Evolutionary conservation across 2,329 filamentous ascomycete genomes (phyloP).

Genomic region (Neurospora sp.): DNA sequence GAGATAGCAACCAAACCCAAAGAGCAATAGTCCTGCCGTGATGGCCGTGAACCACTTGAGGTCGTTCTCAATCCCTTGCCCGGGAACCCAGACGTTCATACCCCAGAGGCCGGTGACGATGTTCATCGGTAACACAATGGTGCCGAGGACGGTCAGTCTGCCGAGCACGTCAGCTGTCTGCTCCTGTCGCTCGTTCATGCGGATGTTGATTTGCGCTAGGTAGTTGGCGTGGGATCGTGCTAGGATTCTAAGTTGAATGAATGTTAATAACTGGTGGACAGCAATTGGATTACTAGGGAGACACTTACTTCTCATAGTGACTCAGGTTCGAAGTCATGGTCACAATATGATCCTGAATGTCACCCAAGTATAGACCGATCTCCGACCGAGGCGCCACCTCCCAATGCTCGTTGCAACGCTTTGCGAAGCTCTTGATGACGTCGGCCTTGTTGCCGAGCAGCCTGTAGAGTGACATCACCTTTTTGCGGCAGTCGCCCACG

Average conservation of each 20-base stretch:
- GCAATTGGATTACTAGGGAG: neutral
- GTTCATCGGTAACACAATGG: slow-evolving; percentile 97
- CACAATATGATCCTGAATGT: slow-evolving; percentile 98
- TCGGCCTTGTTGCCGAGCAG: slow-evolving; percentile 95
- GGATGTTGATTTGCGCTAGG: slow-evolving; percentile 97
- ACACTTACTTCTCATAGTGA: slow-evolving; percentile 83
- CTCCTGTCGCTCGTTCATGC: slow-evolving; percentile 96
- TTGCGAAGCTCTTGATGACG: slow-evolving; percentile 98
- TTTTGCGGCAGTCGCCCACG: slow-evolving; percentile 90
- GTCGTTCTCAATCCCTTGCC: slow-evolving; percentile 70
- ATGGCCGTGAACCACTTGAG: slow-evolving; percentile 66
- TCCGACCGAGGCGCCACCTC: slow-evolving; percentile 89
- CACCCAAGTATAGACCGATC: slow-evolving; percentile 93
- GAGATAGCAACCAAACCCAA: slow-evolving; percentile 70
- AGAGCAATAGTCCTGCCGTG: slow-evolving; percentile 65
- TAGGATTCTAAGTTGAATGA: slow-evolving; percentile 53
- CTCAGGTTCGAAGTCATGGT: slow-evolving; percentile 96
- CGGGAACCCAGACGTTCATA: slow-evolving; percentile 96
- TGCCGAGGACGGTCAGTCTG: slow-evolving; percentile 89
- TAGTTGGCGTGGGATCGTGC: slow-evolving; percentile 92
- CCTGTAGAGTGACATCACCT: slow-evolving; percentile 91
- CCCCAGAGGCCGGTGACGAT: slow-evolving; percentile 98
- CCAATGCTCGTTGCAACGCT: slow-evolving; percentile 97
- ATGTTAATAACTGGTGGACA: neutral
- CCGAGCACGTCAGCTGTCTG: slow-evolving; percentile 91